Base-by-base conservation (phyloP, 2,329 filamentous ascomycete species). In the Chalaropsis thielavioides region DNA sequence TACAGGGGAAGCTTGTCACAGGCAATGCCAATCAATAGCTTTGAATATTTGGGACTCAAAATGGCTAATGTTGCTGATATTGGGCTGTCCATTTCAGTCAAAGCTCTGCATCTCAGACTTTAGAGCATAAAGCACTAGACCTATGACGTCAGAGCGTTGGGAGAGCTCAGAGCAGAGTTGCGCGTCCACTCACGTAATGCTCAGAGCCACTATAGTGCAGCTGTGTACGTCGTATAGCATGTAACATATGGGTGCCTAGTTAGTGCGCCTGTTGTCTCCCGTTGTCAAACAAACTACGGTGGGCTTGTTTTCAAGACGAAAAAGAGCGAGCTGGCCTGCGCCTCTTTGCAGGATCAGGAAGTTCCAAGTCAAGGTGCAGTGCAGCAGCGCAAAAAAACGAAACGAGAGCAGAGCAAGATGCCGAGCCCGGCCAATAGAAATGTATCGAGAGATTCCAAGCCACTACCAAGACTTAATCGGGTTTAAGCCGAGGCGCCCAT, bases 131-230 rank as follows among this genome's bases (percentile, higher is more conserved):
- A 1, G 10, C 31, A 22, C 19, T 19, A 51, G 24, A 27, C 27
- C 54, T n/a, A 58, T 58, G 54, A 58, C 27, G 54, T 58, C 43
- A 46, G 35, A 38, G 35, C 35, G n/a, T 17, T 19, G 38, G 11
- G 27, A 54, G 27, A 56, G 3, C 27, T 22, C 31, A n/a, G 31
- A 38, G n/a, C 35, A 38, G 41, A 40, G 59, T 24, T 41, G 59
- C 59, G 59, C 38, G 59, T 61, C 59, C 38, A 15, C 38, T 24
- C n/a, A 46, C 38, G 41, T 44, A 61, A 61, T 61, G 22, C 8
- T 15, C 8, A 35, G 24, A 15, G n/a, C 24, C 11, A 24, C 59
- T 22, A 35, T 10, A 61, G 22, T 56, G 17, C 31, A 17, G 51
- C 22, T 8, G 22, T 8, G 3, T 38, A 6, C 17, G 24, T 10